Percentiles rank a stretch among this genome's conserved stretches.
Evolutionary conservation across 1,284 basidiomycete genomes (phyloP).

Genomic region (Ceratobasidium sp.): DNA sequence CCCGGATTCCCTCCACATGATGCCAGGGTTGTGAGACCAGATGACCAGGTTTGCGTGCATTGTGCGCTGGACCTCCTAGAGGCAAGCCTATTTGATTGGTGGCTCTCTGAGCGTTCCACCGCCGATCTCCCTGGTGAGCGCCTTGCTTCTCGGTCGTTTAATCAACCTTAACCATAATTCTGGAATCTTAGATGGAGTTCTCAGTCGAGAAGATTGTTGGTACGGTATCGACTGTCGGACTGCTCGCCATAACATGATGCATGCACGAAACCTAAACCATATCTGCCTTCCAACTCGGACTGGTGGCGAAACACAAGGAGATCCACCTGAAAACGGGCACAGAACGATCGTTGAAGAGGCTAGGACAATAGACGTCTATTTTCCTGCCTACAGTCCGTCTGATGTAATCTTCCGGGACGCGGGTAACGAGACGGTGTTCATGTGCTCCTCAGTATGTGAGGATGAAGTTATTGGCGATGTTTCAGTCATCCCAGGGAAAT

Average conservation of each 20-base stretch:
- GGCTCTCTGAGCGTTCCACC: slow-evolving; percentile 5
- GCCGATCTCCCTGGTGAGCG: background rate
- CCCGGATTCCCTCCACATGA: background rate
- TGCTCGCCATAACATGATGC: slow-evolving; percentile 27
- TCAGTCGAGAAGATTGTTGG: slow-evolving; percentile 26
- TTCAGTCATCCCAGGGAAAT: slow-evolving; percentile 22
- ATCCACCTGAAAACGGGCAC: slow-evolving; percentile 19
- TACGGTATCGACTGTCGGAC: slow-evolving; percentile 40
- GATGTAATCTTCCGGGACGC: slow-evolving; percentile 13
- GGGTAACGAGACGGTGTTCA: slow-evolving; percentile 22
- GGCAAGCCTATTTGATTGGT: slow-evolving; percentile 34
- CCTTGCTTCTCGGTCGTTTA: too few species aligned
- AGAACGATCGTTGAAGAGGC: slow-evolving; percentile 3
- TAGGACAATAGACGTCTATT: background rate
- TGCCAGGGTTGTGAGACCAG: background rate
- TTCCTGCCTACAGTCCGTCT: slow-evolving; percentile 27
- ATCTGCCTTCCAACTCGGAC: slow-evolving; percentile 12
- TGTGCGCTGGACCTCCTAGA: slow-evolving; percentile 24
- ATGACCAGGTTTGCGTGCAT: slow-evolving; percentile 6
- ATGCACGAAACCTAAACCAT: slow-evolving; percentile 36
- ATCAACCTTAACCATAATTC: too few species aligned
- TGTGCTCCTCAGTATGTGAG: slow-evolving; percentile 15
- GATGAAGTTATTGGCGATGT: background rate
- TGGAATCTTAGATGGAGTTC: background rate
- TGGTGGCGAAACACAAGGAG: background rate